Conservation (phyloP, 768 basidiomycete species). For the Auricularia sp. region DNA sequence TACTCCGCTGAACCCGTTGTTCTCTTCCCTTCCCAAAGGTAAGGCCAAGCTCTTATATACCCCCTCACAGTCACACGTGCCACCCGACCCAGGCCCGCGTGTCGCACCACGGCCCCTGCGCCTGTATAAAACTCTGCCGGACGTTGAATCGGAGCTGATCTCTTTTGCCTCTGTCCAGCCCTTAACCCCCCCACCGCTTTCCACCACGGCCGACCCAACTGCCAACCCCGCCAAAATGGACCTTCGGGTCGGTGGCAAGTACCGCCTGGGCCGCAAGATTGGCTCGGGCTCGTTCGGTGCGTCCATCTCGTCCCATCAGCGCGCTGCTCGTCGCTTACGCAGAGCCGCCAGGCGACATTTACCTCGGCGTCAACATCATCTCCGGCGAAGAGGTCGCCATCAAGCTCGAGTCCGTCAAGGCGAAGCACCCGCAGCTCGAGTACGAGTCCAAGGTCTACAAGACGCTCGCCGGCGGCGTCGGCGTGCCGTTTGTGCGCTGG, state of each 20-base stretch:
- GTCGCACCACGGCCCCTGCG: background rate
- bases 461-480: slow-evolving; percentile 97
- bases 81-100: background rate
- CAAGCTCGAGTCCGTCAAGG: slow-evolving; percentile 99
- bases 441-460: slow-evolving; percentile 79
- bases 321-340: background rate
- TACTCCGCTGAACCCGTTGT: too few species aligned
- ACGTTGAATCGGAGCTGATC: background rate
- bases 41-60: background rate
- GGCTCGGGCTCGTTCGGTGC: slow-evolving; percentile 95
- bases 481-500: slow-evolving; percentile 96
- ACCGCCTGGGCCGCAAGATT: slow-evolving; percentile 98
- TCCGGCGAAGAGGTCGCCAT: slow-evolving; percentile 99
- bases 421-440: slow-evolving; percentile 99
- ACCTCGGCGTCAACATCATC: slow-evolving; percentile 99
- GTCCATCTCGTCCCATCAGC: slow-evolving; percentile 19
- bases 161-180: background rate
- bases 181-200: slow-evolving; percentile 10
- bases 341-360: slow-evolving; percentile 73
- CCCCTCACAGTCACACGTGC: background rate
- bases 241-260: slow-evolving; percentile 87
- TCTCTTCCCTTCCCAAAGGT: background rate
- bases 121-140: background rate
- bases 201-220: slow-evolving; percentile 62
- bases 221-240: slow-evolving; percentile 53